Conservation (phyloP, 768 basidiomycete species). For the Cystobasidiopsis lactophilus region DNA sequence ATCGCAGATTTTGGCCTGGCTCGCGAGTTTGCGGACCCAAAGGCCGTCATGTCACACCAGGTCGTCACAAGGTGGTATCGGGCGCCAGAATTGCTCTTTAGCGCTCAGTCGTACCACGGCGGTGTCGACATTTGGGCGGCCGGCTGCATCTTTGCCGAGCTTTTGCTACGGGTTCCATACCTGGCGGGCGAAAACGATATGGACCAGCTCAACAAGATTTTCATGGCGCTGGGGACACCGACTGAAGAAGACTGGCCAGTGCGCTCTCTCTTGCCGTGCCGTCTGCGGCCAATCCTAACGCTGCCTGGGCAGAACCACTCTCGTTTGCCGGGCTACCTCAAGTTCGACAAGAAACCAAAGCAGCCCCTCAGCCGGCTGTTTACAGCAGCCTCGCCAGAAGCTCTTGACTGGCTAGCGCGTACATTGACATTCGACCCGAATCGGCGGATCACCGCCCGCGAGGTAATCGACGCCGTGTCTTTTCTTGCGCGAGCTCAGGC, state of each 20-base stretch:
- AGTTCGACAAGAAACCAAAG: conserved; percentile 66
- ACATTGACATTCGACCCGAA: conserved; percentile 70
- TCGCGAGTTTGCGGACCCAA: conserved; percentile 83
- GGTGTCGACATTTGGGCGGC: conserved; percentile 94
- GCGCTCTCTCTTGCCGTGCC: conserved; percentile 19
- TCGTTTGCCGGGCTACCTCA: conserved; percentile 69
- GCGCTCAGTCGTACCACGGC: conserved; percentile 69
- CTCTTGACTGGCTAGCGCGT: conserved; percentile 55
- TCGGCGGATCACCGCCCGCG: conserved; percentile 52
- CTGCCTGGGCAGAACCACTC: conserved; percentile 48
- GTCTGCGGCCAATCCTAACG: neutral
- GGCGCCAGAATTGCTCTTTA: conserved; percentile 82
- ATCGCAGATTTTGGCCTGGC: conserved; percentile 98
- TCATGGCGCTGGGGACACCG: conserved; percentile 83
- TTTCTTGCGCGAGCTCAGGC: neutral
- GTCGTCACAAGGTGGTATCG: conserved; percentile 99
- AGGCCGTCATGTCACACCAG: conserved; percentile 90
- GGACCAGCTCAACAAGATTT: conserved; percentile 86
- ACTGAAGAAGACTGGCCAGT: conserved; percentile 96
- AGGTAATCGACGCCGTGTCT: too few species aligned
- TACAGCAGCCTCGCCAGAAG: conserved; percentile 67
- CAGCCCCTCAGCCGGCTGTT: conserved; percentile 65
- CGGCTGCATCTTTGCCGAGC: conserved; percentile 90
- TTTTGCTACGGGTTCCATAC: conserved; percentile 89
- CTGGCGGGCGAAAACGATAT: conserved; percentile 87